phyloP scores from a whole-genome alignment of 2,329 filamentous ascomycete species.

The Myriangium duriaei region DNA sequence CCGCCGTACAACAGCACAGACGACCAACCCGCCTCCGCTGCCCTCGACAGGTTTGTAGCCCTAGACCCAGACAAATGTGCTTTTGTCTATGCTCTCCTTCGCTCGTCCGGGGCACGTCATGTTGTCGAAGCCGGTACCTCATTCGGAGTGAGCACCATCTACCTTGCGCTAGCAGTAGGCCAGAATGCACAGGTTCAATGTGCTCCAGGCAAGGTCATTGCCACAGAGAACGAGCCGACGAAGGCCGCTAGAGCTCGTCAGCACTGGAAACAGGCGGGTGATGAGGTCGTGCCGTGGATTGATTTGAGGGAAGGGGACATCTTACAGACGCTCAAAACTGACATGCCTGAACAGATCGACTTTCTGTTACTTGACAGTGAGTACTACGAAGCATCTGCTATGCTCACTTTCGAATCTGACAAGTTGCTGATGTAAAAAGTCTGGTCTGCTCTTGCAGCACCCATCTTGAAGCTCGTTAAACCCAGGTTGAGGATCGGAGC shows the following conservation, averaged over 20 bases:
- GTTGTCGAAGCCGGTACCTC: conserved; percentile 50
- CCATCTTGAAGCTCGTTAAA: not conserved
- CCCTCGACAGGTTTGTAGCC: conserved; percentile 44
- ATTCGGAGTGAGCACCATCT: conserved; percentile 51
- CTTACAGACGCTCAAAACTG: conserved; percentile 40
- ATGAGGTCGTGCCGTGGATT: conserved; percentile 37
- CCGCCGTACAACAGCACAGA: conserved; percentile 1
- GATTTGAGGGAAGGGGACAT: conserved; percentile 48
- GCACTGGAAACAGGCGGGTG: conserved; percentile 42
- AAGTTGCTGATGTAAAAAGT: no score
- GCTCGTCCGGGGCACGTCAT: conserved; percentile 35
- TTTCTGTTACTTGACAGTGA: conserved; percentile 44
- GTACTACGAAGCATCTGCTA: no score
- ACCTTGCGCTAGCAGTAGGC: conserved; percentile 45
- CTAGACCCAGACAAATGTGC: conserved; percentile 47
- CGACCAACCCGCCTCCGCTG: conserved; percentile 21
- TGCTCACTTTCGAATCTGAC: no score
- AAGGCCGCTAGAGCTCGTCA: conserved; percentile 39
- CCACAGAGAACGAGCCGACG: conserved; percentile 45
- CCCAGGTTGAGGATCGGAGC: not conserved
- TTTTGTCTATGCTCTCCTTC: conserved; percentile 43
- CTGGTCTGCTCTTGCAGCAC: not conserved
- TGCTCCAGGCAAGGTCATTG: conserved; percentile 38
- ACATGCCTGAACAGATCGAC: conserved; percentile 39
- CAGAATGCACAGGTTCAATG: conserved; percentile 31